These are phyloP conservation scores for Wickerhamiella cacticola DNA, from an alignment of 805 yeast species.

Conservation along the genomic window DNA sequence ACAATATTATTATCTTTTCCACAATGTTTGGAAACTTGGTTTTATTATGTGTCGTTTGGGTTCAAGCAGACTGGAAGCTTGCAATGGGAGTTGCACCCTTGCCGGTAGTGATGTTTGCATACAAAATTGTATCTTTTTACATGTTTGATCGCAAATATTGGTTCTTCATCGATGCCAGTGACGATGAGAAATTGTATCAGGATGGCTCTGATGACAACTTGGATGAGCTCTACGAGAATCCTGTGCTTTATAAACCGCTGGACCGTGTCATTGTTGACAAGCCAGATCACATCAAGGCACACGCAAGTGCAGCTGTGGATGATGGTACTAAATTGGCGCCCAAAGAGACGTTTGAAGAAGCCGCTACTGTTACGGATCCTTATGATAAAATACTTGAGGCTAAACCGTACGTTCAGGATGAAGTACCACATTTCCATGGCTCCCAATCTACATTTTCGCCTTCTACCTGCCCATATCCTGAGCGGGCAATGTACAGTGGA, in stretches of 20 bases:
- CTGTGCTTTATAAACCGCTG: constrained; percentile 13
- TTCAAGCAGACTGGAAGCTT: constrained; percentile 28
- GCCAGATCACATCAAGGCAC: constrained; percentile 1
- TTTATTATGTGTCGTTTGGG: constrained; percentile 30
- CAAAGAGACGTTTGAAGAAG: neutral
- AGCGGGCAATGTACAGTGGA: constrained; percentile 4
- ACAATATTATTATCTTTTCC: constrained; percentile 28
- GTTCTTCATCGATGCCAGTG: constrained; percentile 14
- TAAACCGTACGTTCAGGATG: neutral
- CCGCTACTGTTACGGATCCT: neutral
- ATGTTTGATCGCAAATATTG: constrained; percentile 17
- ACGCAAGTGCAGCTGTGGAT: neutral
- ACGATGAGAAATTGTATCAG: neutral
- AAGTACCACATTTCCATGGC: neutral
- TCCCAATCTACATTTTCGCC: neutral
- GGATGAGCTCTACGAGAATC: constrained; percentile 19
- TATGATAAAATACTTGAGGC: neutral
- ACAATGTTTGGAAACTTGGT: constrained; percentile 30
- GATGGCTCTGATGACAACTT: constrained; percentile 4
- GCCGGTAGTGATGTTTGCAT: constrained; percentile 23
- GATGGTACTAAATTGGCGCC: neutral
- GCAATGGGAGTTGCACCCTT: constrained; percentile 28
- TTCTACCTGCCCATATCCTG: constrained; percentile 10
- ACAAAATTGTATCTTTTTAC: constrained; percentile 21
- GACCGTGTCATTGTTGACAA: neutral